Evolutionary conservation across 2,329 filamentous ascomycete species (phyloP).

Genomic region (Claviceps sp.): DNA sequence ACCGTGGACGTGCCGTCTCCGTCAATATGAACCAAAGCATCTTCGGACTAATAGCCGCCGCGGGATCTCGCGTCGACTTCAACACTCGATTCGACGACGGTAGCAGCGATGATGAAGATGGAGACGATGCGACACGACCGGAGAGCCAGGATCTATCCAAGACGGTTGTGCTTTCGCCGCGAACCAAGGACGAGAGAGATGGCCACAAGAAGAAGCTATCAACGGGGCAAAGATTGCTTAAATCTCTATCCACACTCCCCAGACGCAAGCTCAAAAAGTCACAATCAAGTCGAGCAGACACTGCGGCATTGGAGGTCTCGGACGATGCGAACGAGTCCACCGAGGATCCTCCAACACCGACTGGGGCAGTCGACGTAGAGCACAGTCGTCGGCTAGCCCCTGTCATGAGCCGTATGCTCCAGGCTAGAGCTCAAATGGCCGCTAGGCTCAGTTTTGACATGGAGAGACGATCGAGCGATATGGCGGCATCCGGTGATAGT

Average conservation of each 20-base stretch:
- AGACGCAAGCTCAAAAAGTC: conserved; percentile 27
- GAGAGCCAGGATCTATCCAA: conserved; percentile 32
- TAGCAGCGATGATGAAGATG: conserved; percentile 71
- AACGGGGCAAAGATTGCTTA: conserved; percentile 45
- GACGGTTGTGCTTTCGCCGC: conserved; percentile 26
- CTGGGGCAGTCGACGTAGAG: conserved; percentile 11
- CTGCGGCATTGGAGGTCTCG: conserved; percentile 20
- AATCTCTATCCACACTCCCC: conserved; percentile 49
- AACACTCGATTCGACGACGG: conserved; percentile 65
- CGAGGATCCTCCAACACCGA: conserved; percentile 11
- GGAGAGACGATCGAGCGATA: conserved; percentile 30
- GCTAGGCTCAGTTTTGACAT: conserved; percentile 44
- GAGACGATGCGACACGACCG: conserved; percentile 24
- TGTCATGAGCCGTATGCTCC: conserved; percentile 65
- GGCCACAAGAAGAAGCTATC: conserved; percentile 47
- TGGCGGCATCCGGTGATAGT: conserved; percentile 17
- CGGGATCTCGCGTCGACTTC: conserved; percentile 71
- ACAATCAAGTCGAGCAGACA: conserved; percentile 28
- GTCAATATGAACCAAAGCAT: conserved; percentile 87
- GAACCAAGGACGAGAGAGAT: conserved; percentile 18
- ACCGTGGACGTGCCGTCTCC: conserved; percentile 34
- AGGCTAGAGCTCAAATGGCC: conserved; percentile 53
- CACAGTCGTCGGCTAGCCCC: conserved; percentile 43
- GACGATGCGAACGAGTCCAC: conserved; percentile 16
- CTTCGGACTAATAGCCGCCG: conserved; percentile 82